Percentiles rank a stretch among this genome's conserved stretches.
These are phyloP conservation scores for Byssothecium circinans DNA, from an alignment of 2,329 filamentous ascomycete genomes.

Conservation along the genomic window DNA sequence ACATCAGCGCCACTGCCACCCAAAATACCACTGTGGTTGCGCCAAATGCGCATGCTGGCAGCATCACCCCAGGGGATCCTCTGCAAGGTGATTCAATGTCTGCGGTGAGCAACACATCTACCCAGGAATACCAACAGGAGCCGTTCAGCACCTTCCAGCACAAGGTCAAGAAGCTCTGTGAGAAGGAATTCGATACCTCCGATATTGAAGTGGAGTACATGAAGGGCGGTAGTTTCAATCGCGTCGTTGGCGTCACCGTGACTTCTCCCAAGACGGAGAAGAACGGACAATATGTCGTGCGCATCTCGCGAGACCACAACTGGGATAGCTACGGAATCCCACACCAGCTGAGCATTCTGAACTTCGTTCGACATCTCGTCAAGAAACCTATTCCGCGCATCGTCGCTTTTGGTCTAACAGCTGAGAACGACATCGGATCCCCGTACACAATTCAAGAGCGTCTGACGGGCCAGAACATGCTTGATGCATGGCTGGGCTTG, in stretches of 20 bases:
- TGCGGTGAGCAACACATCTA: no score
- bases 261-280: no score
- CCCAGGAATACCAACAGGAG: no score
- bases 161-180: constrained; percentile 5
- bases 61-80: no score
- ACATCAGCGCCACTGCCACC: no score
- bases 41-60: no score
- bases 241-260: constrained; percentile 19
- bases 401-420: neutral
- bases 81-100: no score
- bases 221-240: constrained; percentile 25
- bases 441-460: constrained; percentile 14
- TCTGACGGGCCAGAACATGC: constrained; percentile 8
- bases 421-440: neutral
- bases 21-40: no score
- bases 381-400: constrained; percentile 9
- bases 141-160: neutral
- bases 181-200: neutral
- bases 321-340: neutral
- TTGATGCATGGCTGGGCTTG: constrained; percentile 2
- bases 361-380: neutral
- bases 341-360: constrained; percentile 6
- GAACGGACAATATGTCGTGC: constrained; percentile 9
- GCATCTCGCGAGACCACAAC: constrained; percentile 3
- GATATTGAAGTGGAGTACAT: constrained; percentile 17